Percentiles rank a stretch among this genome's conserved stretches.
Conservation (phyloP, 2,329 filamentous ascomycete species). For the Trichoderma breve region DNA sequence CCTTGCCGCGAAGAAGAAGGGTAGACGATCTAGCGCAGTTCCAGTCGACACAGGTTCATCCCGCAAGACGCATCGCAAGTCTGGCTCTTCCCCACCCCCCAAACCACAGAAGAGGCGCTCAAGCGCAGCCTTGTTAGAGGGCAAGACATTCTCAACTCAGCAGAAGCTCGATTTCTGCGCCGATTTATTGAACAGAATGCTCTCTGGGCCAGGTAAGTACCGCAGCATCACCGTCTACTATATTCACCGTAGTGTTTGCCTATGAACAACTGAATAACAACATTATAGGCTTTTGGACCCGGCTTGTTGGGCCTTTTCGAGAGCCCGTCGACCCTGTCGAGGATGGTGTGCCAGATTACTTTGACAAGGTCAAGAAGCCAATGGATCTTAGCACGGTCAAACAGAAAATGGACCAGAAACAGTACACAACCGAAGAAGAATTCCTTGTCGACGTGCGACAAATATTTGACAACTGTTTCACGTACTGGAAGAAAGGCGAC, state of each 20-base stretch:
- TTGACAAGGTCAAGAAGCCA: slow-evolving; percentile 57
- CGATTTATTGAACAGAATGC: slow-evolving; percentile 58
- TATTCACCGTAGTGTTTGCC: background rate
- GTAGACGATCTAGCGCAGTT: slow-evolving; percentile 38
- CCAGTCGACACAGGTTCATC: background rate
- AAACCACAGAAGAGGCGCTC: slow-evolving; percentile 39
- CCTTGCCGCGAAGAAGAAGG: slow-evolving; percentile 41
- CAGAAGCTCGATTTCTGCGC: slow-evolving; percentile 58
- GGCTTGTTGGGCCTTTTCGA: slow-evolving; percentile 61
- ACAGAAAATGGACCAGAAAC: slow-evolving; percentile 53
- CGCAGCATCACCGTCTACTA: background rate
- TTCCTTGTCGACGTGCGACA: slow-evolving; percentile 58
- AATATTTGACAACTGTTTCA: slow-evolving; percentile 63
- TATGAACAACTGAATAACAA: background rate
- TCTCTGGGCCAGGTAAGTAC: slow-evolving; percentile 56
- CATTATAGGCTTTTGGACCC: slow-evolving; percentile 59
- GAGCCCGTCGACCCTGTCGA: slow-evolving; percentile 56
- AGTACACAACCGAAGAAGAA: slow-evolving; percentile 52
- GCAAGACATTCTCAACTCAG: slow-evolving; percentile 35
- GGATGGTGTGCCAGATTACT: slow-evolving; percentile 61
- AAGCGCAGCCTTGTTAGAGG: slow-evolving; percentile 33
- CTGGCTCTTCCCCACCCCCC: slow-evolving; percentile 30
- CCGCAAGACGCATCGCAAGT: slow-evolving; percentile 26
- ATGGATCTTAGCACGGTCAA: slow-evolving; percentile 64
- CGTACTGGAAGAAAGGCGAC: slow-evolving; percentile 58